phyloP scores from a whole-genome alignment of 768 basidiomycete genomes.

The Hericium erinaceus region DNA sequence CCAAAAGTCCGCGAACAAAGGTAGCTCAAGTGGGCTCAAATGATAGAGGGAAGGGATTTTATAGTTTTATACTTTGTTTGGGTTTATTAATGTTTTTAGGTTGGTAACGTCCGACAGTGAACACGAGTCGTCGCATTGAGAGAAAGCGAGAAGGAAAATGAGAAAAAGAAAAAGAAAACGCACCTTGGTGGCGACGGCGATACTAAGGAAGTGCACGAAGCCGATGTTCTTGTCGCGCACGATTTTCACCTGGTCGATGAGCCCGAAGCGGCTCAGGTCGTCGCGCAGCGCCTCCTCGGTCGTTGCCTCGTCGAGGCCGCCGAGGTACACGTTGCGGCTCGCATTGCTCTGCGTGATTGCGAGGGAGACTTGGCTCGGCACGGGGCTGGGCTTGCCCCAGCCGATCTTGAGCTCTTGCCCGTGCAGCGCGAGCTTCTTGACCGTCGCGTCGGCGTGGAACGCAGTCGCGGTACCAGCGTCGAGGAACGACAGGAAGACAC shows the following conservation, averaged over 20 bases:
- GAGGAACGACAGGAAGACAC: constrained; percentile 97
- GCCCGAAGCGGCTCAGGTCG: constrained; percentile 84
- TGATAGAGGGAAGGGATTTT: too few species aligned
- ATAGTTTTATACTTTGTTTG: too few species aligned
- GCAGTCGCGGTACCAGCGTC: constrained; percentile 89
- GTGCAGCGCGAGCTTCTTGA: constrained; percentile 89
- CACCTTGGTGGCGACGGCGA: constrained; percentile 91
- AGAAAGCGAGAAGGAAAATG: too few species aligned
- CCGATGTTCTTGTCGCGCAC: constrained; percentile 99
- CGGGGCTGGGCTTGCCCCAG: constrained; percentile 92
- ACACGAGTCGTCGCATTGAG: too few species aligned
- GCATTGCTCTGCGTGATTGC: constrained; percentile 91
- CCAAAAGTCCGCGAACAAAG: too few species aligned
- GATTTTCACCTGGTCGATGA: constrained; percentile 99
- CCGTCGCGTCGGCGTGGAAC: constrained; percentile 93
- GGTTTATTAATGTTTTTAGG: too few species aligned
- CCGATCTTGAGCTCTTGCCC: constrained; percentile 97
- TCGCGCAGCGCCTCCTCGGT: constrained; percentile 91
- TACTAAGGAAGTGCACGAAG: constrained; percentile 96
- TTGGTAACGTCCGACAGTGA: too few species aligned
- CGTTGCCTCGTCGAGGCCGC: constrained; percentile 81
- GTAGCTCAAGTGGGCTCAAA: too few species aligned
- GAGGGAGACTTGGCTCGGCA: constrained; percentile 75
- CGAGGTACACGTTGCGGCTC: constrained; percentile 92
- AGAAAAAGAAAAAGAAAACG: not conserved